Percentiles rank a stretch among this genome's conserved stretches.
phyloP scores from a whole-genome alignment of 2,329 filamentous ascomycete species.

The Talaromyces sp. region DNA sequence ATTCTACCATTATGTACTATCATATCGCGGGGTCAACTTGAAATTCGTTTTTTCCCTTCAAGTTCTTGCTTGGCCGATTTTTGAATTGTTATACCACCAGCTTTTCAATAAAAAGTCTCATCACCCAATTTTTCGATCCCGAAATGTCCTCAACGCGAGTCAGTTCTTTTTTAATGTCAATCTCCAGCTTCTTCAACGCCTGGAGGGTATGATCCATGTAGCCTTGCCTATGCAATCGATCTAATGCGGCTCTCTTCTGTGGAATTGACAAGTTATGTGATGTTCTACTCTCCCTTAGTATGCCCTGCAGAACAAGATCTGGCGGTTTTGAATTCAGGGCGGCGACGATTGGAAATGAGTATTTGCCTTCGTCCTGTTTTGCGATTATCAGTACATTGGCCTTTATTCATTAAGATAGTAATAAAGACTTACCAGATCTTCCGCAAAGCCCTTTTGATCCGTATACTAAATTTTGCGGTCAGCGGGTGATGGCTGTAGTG shows the following conservation, averaged over 20 bases:
- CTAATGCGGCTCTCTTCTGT: slow-evolving; percentile 3
- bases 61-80: too few relatives aligned
- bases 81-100: slow-evolving; percentile 2
- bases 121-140: slow-evolving; percentile 6
- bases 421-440: slow-evolving; percentile 35
- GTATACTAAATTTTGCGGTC: slow-evolving; percentile 32
- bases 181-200: neutral
- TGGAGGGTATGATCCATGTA: slow-evolving; percentile 1
- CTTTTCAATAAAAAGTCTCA: slow-evolving; percentile 4
- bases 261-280: neutral
- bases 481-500: neutral
- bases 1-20: too few relatives aligned
- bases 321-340: slow-evolving; percentile 1
- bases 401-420: neutral
- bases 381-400: neutral
- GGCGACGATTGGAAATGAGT: slow-evolving; percentile 35
- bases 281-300: neutral
- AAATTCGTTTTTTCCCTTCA: too few relatives aligned
- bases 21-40: too few relatives aligned
- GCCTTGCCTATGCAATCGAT: neutral
- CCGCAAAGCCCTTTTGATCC: slow-evolving; percentile 44
- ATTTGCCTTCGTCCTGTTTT: slow-evolving; percentile 42
- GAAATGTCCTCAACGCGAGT: neutral
- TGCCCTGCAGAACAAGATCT: slow-evolving; percentile 5
- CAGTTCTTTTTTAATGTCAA: neutral